Base-by-base conservation (phyloP, 2,329 filamentous ascomycete genomes). In the Rutstroemia sp. region DNA sequence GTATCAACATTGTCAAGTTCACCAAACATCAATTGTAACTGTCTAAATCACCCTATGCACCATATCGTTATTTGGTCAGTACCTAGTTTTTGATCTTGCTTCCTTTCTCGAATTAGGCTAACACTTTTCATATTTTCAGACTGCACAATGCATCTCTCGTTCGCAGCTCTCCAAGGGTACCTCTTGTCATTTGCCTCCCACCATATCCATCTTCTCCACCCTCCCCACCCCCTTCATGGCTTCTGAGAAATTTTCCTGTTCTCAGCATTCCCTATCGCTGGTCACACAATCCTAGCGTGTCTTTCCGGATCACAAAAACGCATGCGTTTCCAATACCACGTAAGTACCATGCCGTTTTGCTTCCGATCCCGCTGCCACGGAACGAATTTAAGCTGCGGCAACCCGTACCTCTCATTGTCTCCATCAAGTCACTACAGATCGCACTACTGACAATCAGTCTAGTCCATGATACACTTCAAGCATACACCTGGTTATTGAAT, bases 201-300 rank as follows among this genome's bases (percentile, higher is more conserved):
- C 78, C 34, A 70, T 66, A 12, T 68, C 64, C n/a, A 74, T 76
- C 57, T 58, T 7, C 58, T 69, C 51, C 57, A 78, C 27, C 42
- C 59, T 64, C n/a, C 8, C 57, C 68, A 76, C 9, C 77, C 77
- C 55, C 70, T 77, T 67, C 34, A 34, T 55, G 34, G 30, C 23
- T 55, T 10, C 42, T 55, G 25, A 49, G 25, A n/a, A 39, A 47
- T 23, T 55, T 50, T 36, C 75, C 80, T 1, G 73, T 79, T 0
- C 80, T 76, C 5, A 75, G 75, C 55, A 79, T 86, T 65, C 79
- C 83, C 64, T 86, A 85, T 66, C 75, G 82, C 16, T 86, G 83
- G 82, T 63, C 64, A 27, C 42, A 63, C 62, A 40, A 51, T 50
- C 27, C 65, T 42, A 50, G n/a, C 10, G 48, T 34, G 48, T 47